These are phyloP conservation scores for Kurtzmaniella quercitrusa DNA, from an alignment of 1,139 yeast genomes.

Conservation along the genomic window DNA sequence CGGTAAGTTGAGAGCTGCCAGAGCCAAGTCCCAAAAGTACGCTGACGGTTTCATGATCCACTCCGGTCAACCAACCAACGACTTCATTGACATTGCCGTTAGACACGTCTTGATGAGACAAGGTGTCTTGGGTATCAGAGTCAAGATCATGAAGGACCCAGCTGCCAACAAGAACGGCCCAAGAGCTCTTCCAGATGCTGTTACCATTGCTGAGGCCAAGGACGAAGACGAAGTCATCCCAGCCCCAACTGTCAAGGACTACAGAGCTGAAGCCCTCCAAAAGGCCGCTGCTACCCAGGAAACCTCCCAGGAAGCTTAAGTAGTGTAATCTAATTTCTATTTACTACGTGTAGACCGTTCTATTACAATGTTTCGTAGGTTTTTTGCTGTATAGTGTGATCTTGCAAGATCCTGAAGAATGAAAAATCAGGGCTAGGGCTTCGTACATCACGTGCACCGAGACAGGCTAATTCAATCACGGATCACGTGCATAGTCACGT, in stretches of 20 bases:
- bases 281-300: slow-evolving; percentile 23
- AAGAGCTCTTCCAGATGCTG: slow-evolving; percentile 93
- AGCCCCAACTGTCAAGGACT: slow-evolving; percentile 81
- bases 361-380: no score
- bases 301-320: slow-evolving; percentile 18
- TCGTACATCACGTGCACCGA: neutral
- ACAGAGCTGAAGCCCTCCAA: slow-evolving; percentile 37
- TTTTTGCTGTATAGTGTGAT: no score
- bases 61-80: slow-evolving; percentile 99
- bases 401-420: neutral
- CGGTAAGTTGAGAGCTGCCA: slow-evolving; percentile 99
- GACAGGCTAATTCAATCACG: no score
- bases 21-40: slow-evolving; percentile 99
- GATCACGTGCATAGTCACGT: no score
- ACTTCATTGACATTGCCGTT: slow-evolving; percentile 97
- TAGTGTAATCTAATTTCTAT: neutral
- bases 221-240: slow-evolving; percentile 80
- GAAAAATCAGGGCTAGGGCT: neutral
- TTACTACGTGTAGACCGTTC: neutral
- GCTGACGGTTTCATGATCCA: slow-evolving; percentile 99
- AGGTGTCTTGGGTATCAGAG: slow-evolving; percentile 99
- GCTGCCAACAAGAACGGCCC: slow-evolving; percentile 89
- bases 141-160: slow-evolving; percentile 99
- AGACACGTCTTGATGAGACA: slow-evolving; percentile 99
- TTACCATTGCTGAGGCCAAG: slow-evolving; percentile 91